Evolutionary conservation across 345 rosid species (phyloP).

Genomic region (Corchorus olitorius): DNA sequence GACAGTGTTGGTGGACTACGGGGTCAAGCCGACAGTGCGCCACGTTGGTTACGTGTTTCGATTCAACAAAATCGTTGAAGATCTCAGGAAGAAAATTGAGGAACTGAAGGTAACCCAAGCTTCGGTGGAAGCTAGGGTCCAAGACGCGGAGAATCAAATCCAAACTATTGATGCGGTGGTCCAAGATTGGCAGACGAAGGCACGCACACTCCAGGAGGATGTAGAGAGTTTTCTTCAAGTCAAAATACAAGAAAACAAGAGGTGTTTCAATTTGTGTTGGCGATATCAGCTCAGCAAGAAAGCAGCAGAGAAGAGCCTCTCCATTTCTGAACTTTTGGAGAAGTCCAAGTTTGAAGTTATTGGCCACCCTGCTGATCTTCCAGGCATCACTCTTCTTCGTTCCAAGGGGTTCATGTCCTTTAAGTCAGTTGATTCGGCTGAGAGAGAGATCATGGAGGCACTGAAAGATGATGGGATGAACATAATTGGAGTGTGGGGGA

Average conservation of each 20-base stretch:
- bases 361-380: background rate
- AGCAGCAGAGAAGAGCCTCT: background rate
- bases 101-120: background rate
- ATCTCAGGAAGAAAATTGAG: background rate
- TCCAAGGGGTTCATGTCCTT: background rate
- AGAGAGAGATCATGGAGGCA: background rate
- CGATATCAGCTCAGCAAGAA: background rate
- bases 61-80: background rate
- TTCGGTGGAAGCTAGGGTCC: background rate
- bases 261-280: background rate
- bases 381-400: background rate
- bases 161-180: slow-evolving; percentile 8
- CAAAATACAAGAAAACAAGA: background rate
- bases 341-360: background rate
- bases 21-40: no score
- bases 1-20: no score
- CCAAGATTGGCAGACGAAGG: background rate
- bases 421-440: background rate
- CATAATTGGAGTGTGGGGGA: slow-evolving; percentile 11
- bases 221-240: background rate
- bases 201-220: background rate
- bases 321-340: background rate
- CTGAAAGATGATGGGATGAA: background rate
- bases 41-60: background rate
- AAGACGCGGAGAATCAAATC: background rate